Evolutionary conservation across 345 rosid genomes (phyloP).

Genomic region (Eucalyptus regnans): DNA sequence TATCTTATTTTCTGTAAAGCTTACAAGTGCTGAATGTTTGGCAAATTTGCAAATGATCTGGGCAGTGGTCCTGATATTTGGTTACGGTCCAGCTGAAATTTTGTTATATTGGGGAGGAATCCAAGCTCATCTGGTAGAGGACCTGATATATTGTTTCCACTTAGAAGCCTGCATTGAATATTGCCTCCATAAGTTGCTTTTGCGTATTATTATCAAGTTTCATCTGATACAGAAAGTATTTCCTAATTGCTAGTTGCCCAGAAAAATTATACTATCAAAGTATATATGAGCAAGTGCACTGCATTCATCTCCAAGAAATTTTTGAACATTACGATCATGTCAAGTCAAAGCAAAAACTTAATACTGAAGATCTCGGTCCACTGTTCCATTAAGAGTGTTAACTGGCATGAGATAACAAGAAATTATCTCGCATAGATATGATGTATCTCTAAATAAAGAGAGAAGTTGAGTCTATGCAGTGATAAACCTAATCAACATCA

Average conservation of each 20-base stretch:
- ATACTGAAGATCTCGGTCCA: not conserved
- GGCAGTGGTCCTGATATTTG: constrained; percentile 74
- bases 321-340: not conserved
- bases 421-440: not conserved
- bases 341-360: not conserved
- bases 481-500: not conserved
- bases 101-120: constrained; percentile 63
- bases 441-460: not conserved
- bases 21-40: constrained; percentile 75
- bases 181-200: not conserved
- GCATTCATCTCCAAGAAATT: not conserved
- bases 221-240: not conserved
- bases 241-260: not conserved
- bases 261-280: not conserved
- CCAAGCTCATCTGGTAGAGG: constrained; percentile 85
- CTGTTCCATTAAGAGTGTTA: not conserved
- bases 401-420: not conserved
- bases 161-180: constrained; percentile 50
- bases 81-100: constrained; percentile 80
- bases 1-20: constrained; percentile 3
- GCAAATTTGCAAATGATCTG: constrained; percentile 61
- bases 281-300: not conserved
- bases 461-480: not conserved
- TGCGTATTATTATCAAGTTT: not conserved
- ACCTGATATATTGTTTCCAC: constrained; percentile 75